Conservation (phyloP, 805 yeast genomes). For the Kodamaea jinghongensis region DNA sequence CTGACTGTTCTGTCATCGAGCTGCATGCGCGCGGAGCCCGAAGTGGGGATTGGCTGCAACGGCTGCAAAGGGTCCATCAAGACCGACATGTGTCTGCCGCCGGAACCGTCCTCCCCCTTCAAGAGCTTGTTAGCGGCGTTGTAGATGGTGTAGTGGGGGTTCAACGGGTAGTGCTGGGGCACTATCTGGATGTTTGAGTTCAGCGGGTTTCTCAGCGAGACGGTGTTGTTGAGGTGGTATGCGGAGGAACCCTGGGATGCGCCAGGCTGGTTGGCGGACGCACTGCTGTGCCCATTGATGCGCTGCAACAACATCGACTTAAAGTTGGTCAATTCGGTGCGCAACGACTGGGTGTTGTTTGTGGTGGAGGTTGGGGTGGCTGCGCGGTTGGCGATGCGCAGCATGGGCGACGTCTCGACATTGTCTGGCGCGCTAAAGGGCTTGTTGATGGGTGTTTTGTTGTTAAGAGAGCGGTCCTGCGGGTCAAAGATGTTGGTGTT, state of each 20-base stretch:
- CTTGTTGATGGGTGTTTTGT: slow-evolving; percentile 23
- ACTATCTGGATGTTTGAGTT: slow-evolving; percentile 21
- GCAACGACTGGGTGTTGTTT: not conserved
- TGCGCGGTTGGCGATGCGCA: slow-evolving; percentile 6
- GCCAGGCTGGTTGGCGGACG: not conserved
- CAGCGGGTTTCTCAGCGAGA: slow-evolving; percentile 14
- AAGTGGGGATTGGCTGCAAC: slow-evolving; percentile 21
- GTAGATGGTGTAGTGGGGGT: slow-evolving; percentile 35
- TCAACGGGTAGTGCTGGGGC: slow-evolving; percentile 36
- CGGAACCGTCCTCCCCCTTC: slow-evolving; percentile 8
- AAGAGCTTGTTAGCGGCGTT: slow-evolving; percentile 12
- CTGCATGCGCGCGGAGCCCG: slow-evolving; percentile 7
- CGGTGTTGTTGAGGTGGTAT: slow-evolving; percentile 12
- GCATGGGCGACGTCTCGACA: slow-evolving; percentile 16
- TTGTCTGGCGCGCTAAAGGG: slow-evolving; percentile 8
- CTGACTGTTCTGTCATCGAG: not conserved
- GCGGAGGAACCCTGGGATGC: slow-evolving; percentile 1
- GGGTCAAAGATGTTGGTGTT: slow-evolving; percentile 10
- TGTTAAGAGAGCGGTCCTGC: slow-evolving; percentile 18
- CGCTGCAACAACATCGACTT: slow-evolving; percentile 11
- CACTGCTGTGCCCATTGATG: slow-evolving; percentile 3
- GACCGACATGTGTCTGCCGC: slow-evolving; percentile 37
- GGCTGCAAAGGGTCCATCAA: slow-evolving; percentile 39
- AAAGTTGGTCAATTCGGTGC: slow-evolving; percentile 10
- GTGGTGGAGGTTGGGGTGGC: slow-evolving; percentile 1